A percentile compares a stretch with the other conserved stretches of the same genome.
Conservation (phyloP, 2,329 filamentous ascomycete species). For the Cadophora sp. region DNA sequence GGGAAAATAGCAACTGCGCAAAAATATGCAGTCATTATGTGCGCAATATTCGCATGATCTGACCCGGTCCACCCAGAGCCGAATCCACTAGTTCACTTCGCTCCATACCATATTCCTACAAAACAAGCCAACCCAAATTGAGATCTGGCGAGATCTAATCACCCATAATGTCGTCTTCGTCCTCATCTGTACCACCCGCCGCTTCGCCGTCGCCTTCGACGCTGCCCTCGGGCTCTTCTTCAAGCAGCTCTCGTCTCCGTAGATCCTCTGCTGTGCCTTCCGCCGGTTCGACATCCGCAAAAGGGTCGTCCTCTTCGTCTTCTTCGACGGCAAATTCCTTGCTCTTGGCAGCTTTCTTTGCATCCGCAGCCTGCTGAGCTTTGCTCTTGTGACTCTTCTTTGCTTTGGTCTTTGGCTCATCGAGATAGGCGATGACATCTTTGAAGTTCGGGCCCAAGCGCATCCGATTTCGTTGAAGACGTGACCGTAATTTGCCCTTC, state of each 20-base stretch:
- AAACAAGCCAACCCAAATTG: not conserved
- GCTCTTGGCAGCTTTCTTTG: conserved; percentile 47
- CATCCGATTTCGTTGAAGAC: conserved; percentile 80
- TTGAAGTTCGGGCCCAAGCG: conserved; percentile 85
- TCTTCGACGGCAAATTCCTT: conserved; percentile 38
- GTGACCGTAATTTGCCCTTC: conserved; percentile 69
- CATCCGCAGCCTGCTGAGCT: conserved; percentile 50
- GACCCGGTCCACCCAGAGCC: not conserved
- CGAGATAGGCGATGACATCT: conserved; percentile 81
- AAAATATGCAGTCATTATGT: conserved; percentile 9
- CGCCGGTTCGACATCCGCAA: conserved; percentile 58
- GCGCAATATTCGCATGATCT: not conserved
- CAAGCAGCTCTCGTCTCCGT: conserved; percentile 59
- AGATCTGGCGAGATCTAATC: conserved; percentile 42
- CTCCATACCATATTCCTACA: conserved; percentile 19
- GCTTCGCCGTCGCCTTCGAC: conserved; percentile 49
- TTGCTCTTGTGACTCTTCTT: conserved; percentile 47
- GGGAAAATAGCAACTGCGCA: not conserved
- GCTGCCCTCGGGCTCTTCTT: conserved; percentile 50
- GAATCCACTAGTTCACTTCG: not conserved
- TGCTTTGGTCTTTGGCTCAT: conserved; percentile 65
- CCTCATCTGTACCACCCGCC: conserved; percentile 41
- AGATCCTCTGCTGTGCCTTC: conserved; percentile 66
- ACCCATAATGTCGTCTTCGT: conserved; percentile 51
- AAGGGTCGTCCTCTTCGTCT: conserved; percentile 47